phyloP scores from a whole-genome alignment of 768 basidiomycete species.

The Leccinum boreale region DNA sequence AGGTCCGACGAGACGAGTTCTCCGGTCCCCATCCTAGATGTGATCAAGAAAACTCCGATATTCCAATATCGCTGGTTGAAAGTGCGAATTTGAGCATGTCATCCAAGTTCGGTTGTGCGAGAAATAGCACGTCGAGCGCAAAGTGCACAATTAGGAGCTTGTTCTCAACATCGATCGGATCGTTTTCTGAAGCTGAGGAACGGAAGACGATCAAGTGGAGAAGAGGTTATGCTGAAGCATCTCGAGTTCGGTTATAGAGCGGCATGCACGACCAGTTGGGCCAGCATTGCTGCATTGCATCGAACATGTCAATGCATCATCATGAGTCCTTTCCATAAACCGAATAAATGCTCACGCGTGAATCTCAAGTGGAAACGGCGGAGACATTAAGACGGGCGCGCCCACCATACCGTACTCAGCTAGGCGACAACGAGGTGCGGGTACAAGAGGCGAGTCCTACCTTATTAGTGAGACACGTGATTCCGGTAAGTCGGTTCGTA shows the following conservation, averaged over 20 bases:
- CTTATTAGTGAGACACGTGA: too few relatives aligned
- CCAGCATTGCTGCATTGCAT: too few relatives aligned
- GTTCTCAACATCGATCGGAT: neutral
- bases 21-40: neutral
- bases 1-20: too few relatives aligned
- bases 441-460: too few relatives aligned
- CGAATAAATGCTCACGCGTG: constrained; percentile 16
- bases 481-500: too few relatives aligned
- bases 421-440: too few relatives aligned
- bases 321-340: neutral
- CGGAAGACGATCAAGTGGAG: neutral
- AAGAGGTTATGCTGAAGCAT: neutral
- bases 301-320: neutral
- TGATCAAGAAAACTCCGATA: neutral
- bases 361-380: constrained; percentile 7
- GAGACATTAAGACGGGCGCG: too few relatives aligned
- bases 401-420: too few relatives aligned
- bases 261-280: neutral
- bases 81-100: neutral
- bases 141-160: neutral
- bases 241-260: neutral
- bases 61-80: neutral
- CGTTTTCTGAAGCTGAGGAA: neutral
- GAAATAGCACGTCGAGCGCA: neutral
- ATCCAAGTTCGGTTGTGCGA: neutral